phyloP scores from a whole-genome alignment of 805 yeast genomes.

The Teunomyces lycoperdinae region DNA sequence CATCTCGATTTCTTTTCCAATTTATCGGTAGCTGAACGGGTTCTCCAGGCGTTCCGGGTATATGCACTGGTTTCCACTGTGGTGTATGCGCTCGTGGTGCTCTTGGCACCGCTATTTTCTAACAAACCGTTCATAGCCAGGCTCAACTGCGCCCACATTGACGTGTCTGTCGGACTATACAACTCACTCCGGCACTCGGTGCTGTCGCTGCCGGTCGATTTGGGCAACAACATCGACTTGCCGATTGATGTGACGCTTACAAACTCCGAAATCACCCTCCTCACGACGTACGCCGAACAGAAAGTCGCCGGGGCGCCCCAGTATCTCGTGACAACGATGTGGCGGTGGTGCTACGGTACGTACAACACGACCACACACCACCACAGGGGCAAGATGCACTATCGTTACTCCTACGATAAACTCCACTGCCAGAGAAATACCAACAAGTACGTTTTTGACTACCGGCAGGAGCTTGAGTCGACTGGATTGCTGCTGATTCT shows the following conservation, averaged over 20 bases:
- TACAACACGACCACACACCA: constrained; percentile 23
- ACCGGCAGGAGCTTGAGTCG: constrained; percentile 36
- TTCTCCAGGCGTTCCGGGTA: constrained; percentile 26
- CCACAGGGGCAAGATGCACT: constrained; percentile 8
- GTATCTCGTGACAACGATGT: constrained; percentile 37
- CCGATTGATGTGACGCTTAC: constrained; percentile 38
- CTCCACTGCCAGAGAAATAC: constrained; percentile 19
- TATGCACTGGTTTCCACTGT: constrained; percentile 15
- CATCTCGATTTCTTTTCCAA: background rate
- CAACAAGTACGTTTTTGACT: constrained; percentile 39
- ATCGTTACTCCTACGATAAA: constrained; percentile 13
- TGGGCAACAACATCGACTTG: constrained; percentile 4
- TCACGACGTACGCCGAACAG: constrained; percentile 44
- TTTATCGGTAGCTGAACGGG: constrained; percentile 23
- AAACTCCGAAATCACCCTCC: constrained; percentile 46
- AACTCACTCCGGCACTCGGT: constrained; percentile 38
- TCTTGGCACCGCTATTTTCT: constrained; percentile 26
- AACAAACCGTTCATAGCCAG: constrained; percentile 25
- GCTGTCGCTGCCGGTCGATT: constrained; percentile 9
- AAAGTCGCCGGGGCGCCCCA: constrained; percentile 52
- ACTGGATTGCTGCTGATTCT: constrained; percentile 44
- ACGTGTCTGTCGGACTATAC: constrained; percentile 54
- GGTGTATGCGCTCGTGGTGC: constrained; percentile 16
- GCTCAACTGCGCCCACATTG: constrained; percentile 50
- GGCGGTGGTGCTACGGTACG: constrained; percentile 46